Base-by-base conservation (phyloP, 345 rosid species). In the Schrenkiella parvula region DNA sequence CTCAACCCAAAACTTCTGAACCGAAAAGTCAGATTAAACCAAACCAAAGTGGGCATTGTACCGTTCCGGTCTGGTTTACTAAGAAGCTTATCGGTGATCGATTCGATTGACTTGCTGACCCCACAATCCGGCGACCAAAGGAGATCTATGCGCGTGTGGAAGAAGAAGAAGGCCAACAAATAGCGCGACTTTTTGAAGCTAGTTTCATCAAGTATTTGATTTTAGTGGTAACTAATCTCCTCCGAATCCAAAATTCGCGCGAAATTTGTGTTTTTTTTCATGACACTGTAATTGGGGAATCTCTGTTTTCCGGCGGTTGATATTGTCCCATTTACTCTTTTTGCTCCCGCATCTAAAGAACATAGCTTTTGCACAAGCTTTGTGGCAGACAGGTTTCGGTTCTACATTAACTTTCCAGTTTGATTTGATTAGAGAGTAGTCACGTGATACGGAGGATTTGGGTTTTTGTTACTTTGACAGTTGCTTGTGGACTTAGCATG, bases 401-500 rank as follows among this genome's bases (percentile, higher is more conserved):
- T n/a, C n/a, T n/a, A n/a, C n/a, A n/a, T n/a, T n/a, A n/a, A n/a
- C n/a, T n/a, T n/a, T n/a, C 29, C 42, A 29, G 7, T 12, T 46
- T 29, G 39, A 26, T 28, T 38, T 23, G 32, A 23, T 23, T 43
- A 21, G 64, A 28, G 26, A 26, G 17, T 29, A 15, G 25, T 23
- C 19, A 19, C 25, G 48, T 66, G 48, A 26, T 28, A 11, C n/a
- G 15, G 19, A 13, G 23, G 23, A 4, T 56, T 56, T 31, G 43
- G 28, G 38, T 2, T 50, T 17, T 53, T 10, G 38, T 29, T 42
- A 17, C 50, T 44, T 39, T 2, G 21, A 0, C n/a, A 34, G 63
- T 19, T 18, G 41, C 21, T 54, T 68, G 51, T 72, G 62, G 73
- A 48, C n/a, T 71, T 51, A 61, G 2, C 53, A 92, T 92, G 96